Evolutionary conservation across 768 basidiomycete species (phyloP).

Genomic region (Hygrophoropsis aurantiaca): DNA sequence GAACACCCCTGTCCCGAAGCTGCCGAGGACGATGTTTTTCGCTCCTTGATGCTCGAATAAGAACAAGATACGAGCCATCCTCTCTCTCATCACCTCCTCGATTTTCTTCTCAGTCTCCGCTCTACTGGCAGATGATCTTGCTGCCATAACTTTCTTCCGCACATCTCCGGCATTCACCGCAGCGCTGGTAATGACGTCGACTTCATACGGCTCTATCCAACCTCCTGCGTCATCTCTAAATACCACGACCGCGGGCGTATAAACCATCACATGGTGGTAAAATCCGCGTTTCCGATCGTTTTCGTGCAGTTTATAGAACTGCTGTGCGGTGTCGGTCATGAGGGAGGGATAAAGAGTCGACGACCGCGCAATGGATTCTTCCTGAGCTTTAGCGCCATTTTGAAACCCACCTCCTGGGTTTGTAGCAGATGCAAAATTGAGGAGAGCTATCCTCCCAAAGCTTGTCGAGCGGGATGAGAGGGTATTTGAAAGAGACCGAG

Average conservation of each 20-base stretch:
- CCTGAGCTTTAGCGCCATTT: conserved; percentile 72
- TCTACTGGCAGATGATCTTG: no score
- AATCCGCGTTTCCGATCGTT: conserved; percentile 49
- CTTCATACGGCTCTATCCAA: conserved; percentile 54
- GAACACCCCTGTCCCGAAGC: conserved; percentile 72
- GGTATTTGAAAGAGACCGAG: conserved; percentile 38
- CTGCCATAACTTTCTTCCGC: conserved; percentile 22
- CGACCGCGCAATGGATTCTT: conserved; percentile 77
- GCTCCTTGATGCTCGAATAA: conserved; percentile 57
- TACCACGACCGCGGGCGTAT: conserved; percentile 60
- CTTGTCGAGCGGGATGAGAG: conserved; percentile 10
- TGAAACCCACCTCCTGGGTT: conserved; percentile 78
- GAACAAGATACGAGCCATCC: conserved; percentile 61
- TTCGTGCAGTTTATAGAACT: conserved; percentile 64
- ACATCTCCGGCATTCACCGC: conserved; percentile 72
- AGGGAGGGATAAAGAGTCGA: conserved; percentile 70
- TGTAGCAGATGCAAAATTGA: conserved; percentile 78
- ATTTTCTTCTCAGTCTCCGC: conserved; percentile 35
- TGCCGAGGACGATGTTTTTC: conserved; percentile 58
- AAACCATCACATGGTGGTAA: conserved; percentile 80
- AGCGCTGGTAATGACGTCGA: conserved; percentile 69
- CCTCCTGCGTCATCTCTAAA: conserved; percentile 64
- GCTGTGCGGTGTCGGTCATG: conserved; percentile 48
- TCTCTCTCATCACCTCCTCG: conserved; percentile 53
- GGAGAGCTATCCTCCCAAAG: conserved; percentile 50